Evolutionary conservation across 768 basidiomycete genomes (phyloP).

Genomic region (Strobilomyces echinocephalus): DNA sequence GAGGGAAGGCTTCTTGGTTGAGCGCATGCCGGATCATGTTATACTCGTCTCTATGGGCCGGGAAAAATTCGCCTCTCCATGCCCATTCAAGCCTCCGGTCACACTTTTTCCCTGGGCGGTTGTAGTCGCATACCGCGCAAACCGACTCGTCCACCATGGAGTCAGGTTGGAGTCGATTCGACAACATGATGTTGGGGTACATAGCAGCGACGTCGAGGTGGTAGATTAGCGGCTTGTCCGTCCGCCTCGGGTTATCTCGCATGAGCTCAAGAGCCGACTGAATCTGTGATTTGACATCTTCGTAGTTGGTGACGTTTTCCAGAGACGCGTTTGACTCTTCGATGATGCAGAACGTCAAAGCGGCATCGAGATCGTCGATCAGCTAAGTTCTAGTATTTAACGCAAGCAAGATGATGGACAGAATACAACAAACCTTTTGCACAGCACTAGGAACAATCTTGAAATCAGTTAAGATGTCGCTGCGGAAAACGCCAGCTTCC

Average conservation of each 20-base stretch:
- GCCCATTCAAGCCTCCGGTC: conserved; percentile 95
- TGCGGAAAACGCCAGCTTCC: conserved; percentile 96
- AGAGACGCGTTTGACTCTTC: conserved; percentile 79
- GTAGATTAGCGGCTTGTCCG: conserved; percentile 93
- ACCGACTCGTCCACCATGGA: conserved; percentile 95
- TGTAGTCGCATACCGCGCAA: conserved; percentile 98
- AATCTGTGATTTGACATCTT: conserved; percentile 82
- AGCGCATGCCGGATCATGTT: conserved; percentile 99
- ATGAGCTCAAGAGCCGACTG: conserved; percentile 74
- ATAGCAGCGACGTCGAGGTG: conserved; percentile 99
- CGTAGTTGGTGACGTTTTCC: conserved; percentile 90
- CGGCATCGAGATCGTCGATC: conserved; percentile 90
- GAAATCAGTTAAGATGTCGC: conserved; percentile 93
- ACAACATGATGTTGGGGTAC: conserved; percentile 99
- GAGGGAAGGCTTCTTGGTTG: conserved; percentile 89
- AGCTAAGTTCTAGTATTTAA: conserved; percentile 46
- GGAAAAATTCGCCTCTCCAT: conserved; percentile 98
- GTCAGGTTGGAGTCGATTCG: conserved; percentile 96
- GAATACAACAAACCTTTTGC: conserved; percentile 56
- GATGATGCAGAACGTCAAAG: conserved; percentile 80
- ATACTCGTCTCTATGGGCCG: conserved; percentile 93
- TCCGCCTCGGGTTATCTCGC: conserved; percentile 85
- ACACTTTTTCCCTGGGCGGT: conserved; percentile 92
- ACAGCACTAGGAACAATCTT: conserved; percentile 86
- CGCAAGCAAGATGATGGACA: neutral